Evolutionary conservation across 2,329 filamentous ascomycete genomes (phyloP).

Genomic region (Exophiala aquamarina): DNA sequence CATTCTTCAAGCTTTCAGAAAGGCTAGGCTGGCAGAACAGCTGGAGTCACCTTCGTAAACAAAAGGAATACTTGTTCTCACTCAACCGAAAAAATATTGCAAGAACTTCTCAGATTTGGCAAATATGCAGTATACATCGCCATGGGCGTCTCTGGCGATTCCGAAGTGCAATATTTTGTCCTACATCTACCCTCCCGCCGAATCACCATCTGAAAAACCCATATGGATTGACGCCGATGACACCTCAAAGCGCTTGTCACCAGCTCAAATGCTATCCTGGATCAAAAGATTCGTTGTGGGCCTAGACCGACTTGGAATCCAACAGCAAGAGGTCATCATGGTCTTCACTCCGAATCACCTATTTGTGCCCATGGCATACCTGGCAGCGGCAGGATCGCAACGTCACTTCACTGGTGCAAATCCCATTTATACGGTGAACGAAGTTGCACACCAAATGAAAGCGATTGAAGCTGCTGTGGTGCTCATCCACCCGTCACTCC

Average conservation of each 20-base stretch:
- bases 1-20: too few relatives aligned
- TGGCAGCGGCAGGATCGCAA: constrained; percentile 46
- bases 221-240: constrained; percentile 61
- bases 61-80: too few relatives aligned
- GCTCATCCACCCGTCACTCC: constrained; percentile 49
- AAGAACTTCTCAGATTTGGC: neutral
- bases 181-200: constrained; percentile 45
- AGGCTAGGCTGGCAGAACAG: too few relatives aligned
- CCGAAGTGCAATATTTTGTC: constrained; percentile 46
- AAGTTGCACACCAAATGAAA: constrained; percentile 53
- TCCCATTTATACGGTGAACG: constrained; percentile 52
- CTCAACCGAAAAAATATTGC: too few relatives aligned
- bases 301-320: constrained; percentile 59
- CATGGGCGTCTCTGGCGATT: constrained; percentile 32
- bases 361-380: constrained; percentile 57
- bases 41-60: too few relatives aligned
- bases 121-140: constrained; percentile 25
- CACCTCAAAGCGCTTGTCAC: constrained; percentile 62
- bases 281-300: constrained; percentile 69
- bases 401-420: constrained; percentile 57
- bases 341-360: constrained; percentile 69
- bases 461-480: constrained; percentile 53
- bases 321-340: constrained; percentile 65
- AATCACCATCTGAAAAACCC: constrained; percentile 36
- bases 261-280: constrained; percentile 61